phyloP scores from a whole-genome alignment of 2,329 filamentous ascomycete species.

The Drechslerella coelobrocha region DNA sequence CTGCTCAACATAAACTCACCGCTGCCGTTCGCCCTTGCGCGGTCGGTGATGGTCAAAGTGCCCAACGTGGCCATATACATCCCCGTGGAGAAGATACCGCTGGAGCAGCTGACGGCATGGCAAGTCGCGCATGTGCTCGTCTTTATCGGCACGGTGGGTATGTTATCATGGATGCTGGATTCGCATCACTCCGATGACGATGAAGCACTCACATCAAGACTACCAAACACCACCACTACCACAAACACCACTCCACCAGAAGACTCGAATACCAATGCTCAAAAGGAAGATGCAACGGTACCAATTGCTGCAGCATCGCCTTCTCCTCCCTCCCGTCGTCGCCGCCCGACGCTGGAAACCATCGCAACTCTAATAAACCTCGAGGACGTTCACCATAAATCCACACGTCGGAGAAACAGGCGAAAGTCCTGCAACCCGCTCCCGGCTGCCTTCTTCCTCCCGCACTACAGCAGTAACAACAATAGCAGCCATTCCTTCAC shows the following conservation, averaged over 20 bases:
- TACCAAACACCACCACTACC: not conserved
- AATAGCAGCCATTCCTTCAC: conserved; percentile 10
- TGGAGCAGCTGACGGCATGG: conserved; percentile 43
- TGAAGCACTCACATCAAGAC: conserved; percentile 7
- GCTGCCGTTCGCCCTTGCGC: conserved; percentile 17
- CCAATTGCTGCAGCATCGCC: not conserved
- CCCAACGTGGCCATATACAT: conserved; percentile 18
- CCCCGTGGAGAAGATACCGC: not conserved
- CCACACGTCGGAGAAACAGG: conserved; percentile 25
- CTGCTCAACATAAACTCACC: conserved; percentile 37
- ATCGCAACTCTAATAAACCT: conserved; percentile 39
- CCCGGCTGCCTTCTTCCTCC: conserved; percentile 23
- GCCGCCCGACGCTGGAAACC: conserved; percentile 35
- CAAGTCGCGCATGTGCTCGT: conserved; percentile 33
- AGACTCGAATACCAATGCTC: conserved; percentile 3
- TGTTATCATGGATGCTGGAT: conserved; percentile 44
- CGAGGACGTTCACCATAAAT: conserved; percentile 36
- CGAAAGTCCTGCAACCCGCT: conserved; percentile 21
- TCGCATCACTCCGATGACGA: conserved; percentile 41
- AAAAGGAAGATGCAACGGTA: not conserved
- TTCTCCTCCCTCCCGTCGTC: not conserved
- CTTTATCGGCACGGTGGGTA: conserved; percentile 35
- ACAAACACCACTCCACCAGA: conserved; percentile 4
- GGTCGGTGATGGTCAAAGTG: conserved; percentile 16
- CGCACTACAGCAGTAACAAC: not conserved